Percentiles rank a stretch among this genome's conserved stretches.
Conservation (phyloP, 257 asterid genomes). For the Sherardia arvensis region DNA sequence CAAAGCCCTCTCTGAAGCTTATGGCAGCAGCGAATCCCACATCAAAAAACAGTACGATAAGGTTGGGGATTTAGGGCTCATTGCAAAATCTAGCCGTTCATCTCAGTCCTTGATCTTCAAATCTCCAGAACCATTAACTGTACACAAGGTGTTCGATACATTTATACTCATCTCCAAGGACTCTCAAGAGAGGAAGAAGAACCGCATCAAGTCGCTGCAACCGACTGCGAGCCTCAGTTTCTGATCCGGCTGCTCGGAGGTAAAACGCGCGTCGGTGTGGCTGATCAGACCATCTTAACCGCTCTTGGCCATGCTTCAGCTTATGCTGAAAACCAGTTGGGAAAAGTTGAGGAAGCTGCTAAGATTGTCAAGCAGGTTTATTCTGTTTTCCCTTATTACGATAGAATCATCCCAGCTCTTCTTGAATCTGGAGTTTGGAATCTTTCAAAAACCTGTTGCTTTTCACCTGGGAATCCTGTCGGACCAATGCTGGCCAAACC, state of each 20-base stretch:
- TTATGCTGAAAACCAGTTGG: constrained; percentile 58
- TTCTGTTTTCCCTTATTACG: constrained; percentile 86
- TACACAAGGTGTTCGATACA: constrained; percentile 69
- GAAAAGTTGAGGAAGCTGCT: too few species aligned
- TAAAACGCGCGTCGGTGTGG: constrained; percentile 84
- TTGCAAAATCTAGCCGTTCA: constrained; percentile 85
- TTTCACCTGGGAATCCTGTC: constrained; percentile 87
- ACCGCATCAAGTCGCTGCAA: constrained; percentile 86
- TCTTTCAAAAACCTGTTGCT: constrained; percentile 65
- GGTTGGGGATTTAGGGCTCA: constrained; percentile 86
- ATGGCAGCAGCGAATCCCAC: constrained; percentile 73
- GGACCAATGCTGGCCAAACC: constrained; percentile 99
- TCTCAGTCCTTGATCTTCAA: constrained; percentile 81
- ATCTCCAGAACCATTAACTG: constrained; percentile 79
- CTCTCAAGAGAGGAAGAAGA: constrained; percentile 87
- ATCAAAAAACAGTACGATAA: constrained; percentile 48
- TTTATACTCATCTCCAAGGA: constrained; percentile 78
- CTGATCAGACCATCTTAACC: constrained; percentile 75
- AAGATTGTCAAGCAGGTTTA: constrained; percentile 79
- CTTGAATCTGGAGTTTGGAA: constrained; percentile 85
- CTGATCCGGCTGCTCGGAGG: constrained; percentile 92
- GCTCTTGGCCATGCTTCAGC: constrained; percentile 85
- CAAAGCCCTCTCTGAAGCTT: constrained; percentile 90
- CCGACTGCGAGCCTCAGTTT: constrained; percentile 93
- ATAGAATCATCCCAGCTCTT: constrained; percentile 71